Conservation (phyloP, 768 basidiomycete genomes). For the Mycena indigotica region DNA sequence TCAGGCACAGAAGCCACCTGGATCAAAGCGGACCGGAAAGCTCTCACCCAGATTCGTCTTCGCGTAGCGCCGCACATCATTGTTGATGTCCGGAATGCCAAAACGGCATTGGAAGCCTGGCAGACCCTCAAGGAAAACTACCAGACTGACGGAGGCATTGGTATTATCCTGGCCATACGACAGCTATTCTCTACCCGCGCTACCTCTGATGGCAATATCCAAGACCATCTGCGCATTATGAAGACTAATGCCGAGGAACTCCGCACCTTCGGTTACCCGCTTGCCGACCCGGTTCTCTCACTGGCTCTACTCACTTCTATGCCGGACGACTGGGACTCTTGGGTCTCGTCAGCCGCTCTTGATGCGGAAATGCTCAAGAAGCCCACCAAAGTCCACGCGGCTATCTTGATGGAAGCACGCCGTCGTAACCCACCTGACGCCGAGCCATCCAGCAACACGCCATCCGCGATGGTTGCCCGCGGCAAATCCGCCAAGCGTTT, state of each 20-base stretch:
- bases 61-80: constrained; percentile 29
- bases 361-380: constrained; percentile 13
- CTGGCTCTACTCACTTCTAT: constrained; percentile 32
- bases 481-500: background rate
- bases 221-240: constrained; percentile 32
- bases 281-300: constrained; percentile 33
- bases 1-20: constrained; percentile 16
- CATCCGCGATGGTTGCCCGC: background rate
- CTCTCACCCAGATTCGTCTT: constrained; percentile 31
- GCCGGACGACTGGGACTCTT: constrained; percentile 36
- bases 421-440: background rate
- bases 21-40: constrained; percentile 32
- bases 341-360: constrained; percentile 22
- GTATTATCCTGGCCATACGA: constrained; percentile 25
- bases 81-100: constrained; percentile 26
- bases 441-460: background rate
- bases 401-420: constrained; percentile 22
- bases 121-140: constrained; percentile 27
- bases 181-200: constrained; percentile 28
- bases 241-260: constrained; percentile 27
- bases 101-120: constrained; percentile 33
- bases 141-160: constrained; percentile 30
- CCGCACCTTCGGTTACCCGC: constrained; percentile 18
- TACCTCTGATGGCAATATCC: constrained; percentile 32
- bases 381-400: constrained; percentile 18